A percentile compares a stretch with the other conserved stretches of the same genome.
Evolutionary conservation across 129 eudicot genomes (phyloP).

Genomic region (Erigeron canadensis): DNA sequence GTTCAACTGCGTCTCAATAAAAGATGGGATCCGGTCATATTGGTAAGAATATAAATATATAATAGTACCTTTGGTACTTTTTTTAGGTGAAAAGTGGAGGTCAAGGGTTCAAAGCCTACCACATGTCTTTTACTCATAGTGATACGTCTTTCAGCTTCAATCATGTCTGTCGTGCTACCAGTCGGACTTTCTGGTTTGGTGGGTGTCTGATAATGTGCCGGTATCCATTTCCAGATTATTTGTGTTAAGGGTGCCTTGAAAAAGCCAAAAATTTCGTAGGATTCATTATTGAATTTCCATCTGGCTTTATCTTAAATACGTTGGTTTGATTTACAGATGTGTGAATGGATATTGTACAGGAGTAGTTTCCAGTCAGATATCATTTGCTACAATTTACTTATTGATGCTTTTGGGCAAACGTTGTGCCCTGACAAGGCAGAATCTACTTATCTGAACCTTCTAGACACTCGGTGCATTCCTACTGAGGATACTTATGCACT

Average conservation of each 20-base stretch:
- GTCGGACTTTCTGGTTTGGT: no score
- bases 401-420: constrained; percentile 83
- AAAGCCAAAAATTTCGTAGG: not conserved
- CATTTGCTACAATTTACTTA: constrained; percentile 85
- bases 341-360: constrained; percentile 85
- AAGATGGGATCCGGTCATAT: constrained; percentile 59
- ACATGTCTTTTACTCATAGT: no score
- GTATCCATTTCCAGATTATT: not conserved
- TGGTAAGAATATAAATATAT: constrained; percentile 35
- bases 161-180: no score
- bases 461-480: constrained; percentile 77
- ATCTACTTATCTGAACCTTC: constrained; percentile 65
- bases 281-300: not conserved
- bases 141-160: no score
- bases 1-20: constrained; percentile 84
- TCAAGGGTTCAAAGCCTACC: no score
- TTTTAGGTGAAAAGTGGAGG: not conserved
- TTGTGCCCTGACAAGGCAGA: constrained; percentile 61
- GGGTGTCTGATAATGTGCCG: no score
- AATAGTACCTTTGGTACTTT: not conserved
- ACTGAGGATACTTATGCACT: constrained; percentile 94
- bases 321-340: constrained; percentile 57
- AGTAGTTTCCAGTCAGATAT: constrained; percentile 80
- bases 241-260: not conserved
- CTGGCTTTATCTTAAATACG: constrained; percentile 12